Base-by-base conservation (phyloP, 169 alveolate species). In the Theileria parva region DNA sequence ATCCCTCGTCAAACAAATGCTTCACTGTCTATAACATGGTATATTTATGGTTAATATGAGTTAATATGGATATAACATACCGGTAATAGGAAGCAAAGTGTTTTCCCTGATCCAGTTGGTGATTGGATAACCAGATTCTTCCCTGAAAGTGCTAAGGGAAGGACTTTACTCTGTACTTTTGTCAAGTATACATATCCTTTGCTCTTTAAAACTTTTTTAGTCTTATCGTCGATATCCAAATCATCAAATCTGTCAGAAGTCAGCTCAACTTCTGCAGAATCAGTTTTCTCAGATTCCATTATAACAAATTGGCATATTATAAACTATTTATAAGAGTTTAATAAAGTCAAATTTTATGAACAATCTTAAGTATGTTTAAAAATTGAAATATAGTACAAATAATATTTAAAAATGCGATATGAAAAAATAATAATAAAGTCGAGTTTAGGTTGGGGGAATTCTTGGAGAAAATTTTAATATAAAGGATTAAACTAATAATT, bases 21-120 rank as follows among this genome's bases (percentile, higher is more conserved):
- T 85, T 78, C 25, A 85, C 85, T 6, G 87, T 87, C 44, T 76
- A 32, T 2, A 76, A 0, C 3, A 30, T 17, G 60, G 2, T 55
- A 21, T 53, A 25, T 59, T 73, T 34, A 71, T 34, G 19, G 28
- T 21, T 21, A 63, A 63, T 63, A 23, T 6, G 13, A 5, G n/a
- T 21, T 23, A 27, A 63, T n/a, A 28, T 63, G 27, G 34, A 27
- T 63, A 2, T 23, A 76, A 76, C 81, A 17, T 28, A 86, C 81
- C 19, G 98, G 98, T 19, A 95, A 75, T 30, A 95, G 91, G 85
- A 94, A 95, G 4, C 97, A 97, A 13, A 94, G 92, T 15, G 98
- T 95, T 75, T 95, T 95, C 19, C 98, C 98, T n/a, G 96, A 92
- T 3, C 97, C 98, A 13, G 98, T 95, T 80, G 95, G 96, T 5